These are phyloP conservation scores for Penicillium herquei DNA, from an alignment of 495 filamentous ascomycete species.

Conservation along the genomic window DNA sequence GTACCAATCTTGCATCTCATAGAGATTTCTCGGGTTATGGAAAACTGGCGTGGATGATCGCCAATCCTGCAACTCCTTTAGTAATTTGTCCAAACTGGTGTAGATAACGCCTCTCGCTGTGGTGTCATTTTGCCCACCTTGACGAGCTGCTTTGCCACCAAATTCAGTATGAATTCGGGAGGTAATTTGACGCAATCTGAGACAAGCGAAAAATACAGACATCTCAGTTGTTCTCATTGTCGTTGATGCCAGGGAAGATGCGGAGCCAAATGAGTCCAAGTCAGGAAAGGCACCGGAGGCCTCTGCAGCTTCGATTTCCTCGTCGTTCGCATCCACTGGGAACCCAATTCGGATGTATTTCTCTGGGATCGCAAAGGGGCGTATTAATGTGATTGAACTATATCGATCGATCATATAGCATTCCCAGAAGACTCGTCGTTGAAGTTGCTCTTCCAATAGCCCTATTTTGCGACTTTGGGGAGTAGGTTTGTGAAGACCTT, in stretches of 20 bases:
- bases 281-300: slow-evolving; percentile 17
- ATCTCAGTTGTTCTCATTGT: slow-evolving; percentile 18
- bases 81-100: slow-evolving; percentile 17
- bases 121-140: background rate
- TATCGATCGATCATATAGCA: slow-evolving; percentile 33
- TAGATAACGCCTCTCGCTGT: slow-evolving; percentile 20
- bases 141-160: slow-evolving; percentile 5
- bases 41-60: slow-evolving; percentile 18
- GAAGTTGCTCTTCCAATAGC: slow-evolving; percentile 24
- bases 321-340: slow-evolving; percentile 28
- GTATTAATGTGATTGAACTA: slow-evolving; percentile 28
- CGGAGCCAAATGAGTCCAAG: slow-evolving; percentile 14
- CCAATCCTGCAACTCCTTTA: slow-evolving; percentile 22
- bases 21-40: slow-evolving; percentile 16
- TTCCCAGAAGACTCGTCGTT: slow-evolving; percentile 30
- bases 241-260: slow-evolving; percentile 2
- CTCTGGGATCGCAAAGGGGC: slow-evolving; percentile 24
- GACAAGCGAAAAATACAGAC: slow-evolving; percentile 23
- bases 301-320: slow-evolving; percentile 28
- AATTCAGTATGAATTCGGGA: slow-evolving; percentile 23
- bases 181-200: slow-evolving; percentile 26
- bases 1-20: slow-evolving; percentile 30
- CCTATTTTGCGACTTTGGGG: background rate
- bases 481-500: slow-evolving; percentile 21
- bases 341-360: slow-evolving; percentile 21